phyloP scores from a whole-genome alignment of 306 rosid species.

The Vigna mungo region DNA sequence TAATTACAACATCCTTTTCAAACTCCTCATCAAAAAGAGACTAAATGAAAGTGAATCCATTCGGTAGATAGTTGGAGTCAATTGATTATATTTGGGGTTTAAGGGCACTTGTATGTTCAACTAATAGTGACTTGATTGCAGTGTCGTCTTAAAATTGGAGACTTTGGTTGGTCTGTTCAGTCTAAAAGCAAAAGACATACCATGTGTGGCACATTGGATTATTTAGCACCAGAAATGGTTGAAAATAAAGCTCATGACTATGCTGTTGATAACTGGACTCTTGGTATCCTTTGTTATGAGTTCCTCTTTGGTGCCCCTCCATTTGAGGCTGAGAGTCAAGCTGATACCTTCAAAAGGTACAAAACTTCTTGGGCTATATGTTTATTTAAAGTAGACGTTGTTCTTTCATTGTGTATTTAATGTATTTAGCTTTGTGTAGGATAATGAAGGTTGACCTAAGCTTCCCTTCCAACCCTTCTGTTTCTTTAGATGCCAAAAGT shows the following conservation, averaged over 20 bases:
- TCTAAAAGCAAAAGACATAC: constrained; percentile 80
- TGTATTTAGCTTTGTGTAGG: constrained; percentile 52
- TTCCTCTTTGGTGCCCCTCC: constrained; percentile 90
- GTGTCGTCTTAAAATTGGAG: constrained; percentile 95
- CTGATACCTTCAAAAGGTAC: constrained; percentile 79
- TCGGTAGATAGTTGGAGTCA: not conserved
- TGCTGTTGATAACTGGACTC: constrained; percentile 90
- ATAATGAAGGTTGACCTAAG: constrained; percentile 72
- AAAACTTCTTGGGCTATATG: not conserved
- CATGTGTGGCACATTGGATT: constrained; percentile 96
- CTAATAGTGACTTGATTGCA: constrained; percentile 38
- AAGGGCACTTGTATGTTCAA: not conserved
- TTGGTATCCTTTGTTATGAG: constrained; percentile 90
- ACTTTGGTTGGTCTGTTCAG: constrained; percentile 98
- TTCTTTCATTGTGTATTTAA: constrained; percentile 10
- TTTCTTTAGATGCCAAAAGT: constrained; percentile 75
- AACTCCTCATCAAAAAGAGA: not conserved
- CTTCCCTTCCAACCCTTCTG: constrained; percentile 67
- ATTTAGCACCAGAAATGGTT: constrained; percentile 95
- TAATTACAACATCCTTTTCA: not conserved
- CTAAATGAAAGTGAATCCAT: constrained; percentile 1
- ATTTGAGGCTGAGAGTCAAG: constrained; percentile 90
- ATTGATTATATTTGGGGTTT: not conserved
- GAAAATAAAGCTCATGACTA: constrained; percentile 88
- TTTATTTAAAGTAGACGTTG: not conserved